Evolutionary conservation across 352 stramenopile genomes (phyloP).

Genomic region (Pythium rhizo-oryzae): DNA sequence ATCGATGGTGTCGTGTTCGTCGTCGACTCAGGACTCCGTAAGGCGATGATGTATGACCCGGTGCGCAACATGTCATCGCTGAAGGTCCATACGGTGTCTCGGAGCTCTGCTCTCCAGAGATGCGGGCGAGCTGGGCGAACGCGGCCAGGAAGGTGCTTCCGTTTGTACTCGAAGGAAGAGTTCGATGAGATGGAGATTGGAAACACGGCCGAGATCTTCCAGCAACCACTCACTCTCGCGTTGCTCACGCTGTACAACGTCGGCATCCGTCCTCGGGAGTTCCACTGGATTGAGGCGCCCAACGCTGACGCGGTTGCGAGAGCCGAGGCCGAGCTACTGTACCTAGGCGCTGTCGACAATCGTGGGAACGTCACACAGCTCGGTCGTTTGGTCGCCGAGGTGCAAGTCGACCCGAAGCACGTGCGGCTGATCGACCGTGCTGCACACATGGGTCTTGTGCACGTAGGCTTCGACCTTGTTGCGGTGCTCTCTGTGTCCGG

Average conservation of each 20-base stretch:
- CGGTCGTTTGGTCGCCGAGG: conserved; percentile 22
- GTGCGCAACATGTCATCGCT: conserved; percentile 58
- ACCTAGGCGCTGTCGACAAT: conserved; percentile 21
- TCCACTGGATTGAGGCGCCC: conserved; percentile 31
- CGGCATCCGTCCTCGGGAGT: conserved; percentile 19
- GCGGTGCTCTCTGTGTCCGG: conserved; percentile 26
- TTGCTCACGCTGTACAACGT: conserved; percentile 29
- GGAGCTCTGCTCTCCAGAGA: conserved; percentile 40
- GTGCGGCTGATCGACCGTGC: conserved; percentile 26
- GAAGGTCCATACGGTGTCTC: conserved; percentile 44
- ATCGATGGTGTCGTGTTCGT: conserved; percentile 86
- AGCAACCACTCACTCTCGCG: conserved; percentile 28
- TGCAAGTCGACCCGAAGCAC: conserved; percentile 28
- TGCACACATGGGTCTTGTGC: conserved; percentile 3
- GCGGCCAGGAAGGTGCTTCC: conserved; percentile 92
- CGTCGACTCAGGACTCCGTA: conserved; percentile 33
- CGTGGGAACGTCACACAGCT: conserved; percentile 20
- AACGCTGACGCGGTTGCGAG: conserved; percentile 20
- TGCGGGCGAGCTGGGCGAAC: conserved; percentile 74
- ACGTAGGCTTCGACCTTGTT: conserved; percentile 27
- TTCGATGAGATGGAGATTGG: conserved; percentile 38
- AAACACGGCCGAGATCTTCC: conserved; percentile 30
- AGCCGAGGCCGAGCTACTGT: conserved; percentile 26
- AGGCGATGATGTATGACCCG: conserved; percentile 55
- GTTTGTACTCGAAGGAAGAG: conserved; percentile 37